These are phyloP conservation scores for Cladosporium cucumerinum DNA, from an alignment of 2,329 filamentous ascomycete species.

Conservation along the genomic window DNA sequence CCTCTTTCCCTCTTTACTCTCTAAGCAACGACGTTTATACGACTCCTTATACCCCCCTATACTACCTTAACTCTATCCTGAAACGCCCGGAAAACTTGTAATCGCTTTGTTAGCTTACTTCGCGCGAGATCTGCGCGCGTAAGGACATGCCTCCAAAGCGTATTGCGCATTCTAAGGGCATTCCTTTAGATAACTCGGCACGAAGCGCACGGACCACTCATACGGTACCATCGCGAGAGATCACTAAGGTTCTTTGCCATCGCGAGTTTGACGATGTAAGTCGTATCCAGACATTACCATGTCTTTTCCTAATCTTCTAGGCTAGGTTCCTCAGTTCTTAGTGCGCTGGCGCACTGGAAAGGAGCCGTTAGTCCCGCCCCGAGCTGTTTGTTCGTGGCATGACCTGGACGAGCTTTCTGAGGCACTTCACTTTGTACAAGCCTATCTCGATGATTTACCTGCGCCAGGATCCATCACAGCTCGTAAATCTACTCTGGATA, in stretches of 20 bases:
- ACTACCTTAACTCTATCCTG: background rate
- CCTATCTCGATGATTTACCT: constrained; percentile 37
- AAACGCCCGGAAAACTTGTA: background rate
- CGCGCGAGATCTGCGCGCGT: background rate
- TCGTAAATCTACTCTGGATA: background rate
- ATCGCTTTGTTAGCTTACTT: background rate
- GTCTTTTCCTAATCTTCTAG: constrained; percentile 5
- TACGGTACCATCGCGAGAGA: constrained; percentile 21
- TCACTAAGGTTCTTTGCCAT: constrained; percentile 30
- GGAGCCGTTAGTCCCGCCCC: constrained; percentile 17
- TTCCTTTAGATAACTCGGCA: background rate
- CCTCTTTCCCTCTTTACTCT: background rate
- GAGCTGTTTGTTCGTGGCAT: constrained; percentile 44
- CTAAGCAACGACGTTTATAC: background rate
- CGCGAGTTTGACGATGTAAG: constrained; percentile 28
- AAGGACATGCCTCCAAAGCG: background rate
- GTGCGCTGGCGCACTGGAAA: constrained; percentile 38
- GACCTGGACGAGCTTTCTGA: constrained; percentile 37
- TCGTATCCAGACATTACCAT: constrained; percentile 7
- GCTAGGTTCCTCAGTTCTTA: constrained; percentile 42
- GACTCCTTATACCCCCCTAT: background rate
- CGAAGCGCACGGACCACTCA: constrained; percentile 23
- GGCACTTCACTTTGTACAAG: constrained; percentile 42
- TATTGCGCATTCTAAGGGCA: background rate
- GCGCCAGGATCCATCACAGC: background rate